Conservation (phyloP, 805 yeast genomes). For the Candida bentonensis region DNA sequence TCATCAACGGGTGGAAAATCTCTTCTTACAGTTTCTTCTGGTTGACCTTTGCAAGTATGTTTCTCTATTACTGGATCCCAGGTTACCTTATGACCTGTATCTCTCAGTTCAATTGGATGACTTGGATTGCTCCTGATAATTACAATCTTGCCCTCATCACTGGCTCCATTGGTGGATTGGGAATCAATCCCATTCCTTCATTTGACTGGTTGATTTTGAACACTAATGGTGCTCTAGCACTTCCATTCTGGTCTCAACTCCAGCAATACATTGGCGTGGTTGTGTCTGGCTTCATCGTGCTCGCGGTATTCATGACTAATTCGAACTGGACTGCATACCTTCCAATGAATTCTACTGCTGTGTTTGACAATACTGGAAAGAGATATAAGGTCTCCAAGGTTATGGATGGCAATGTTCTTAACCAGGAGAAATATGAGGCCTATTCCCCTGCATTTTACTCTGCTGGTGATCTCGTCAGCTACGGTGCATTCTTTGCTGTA, state of each 20-base stretch:
- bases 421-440: slow-evolving; percentile 28
- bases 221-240: slow-evolving; percentile 15
- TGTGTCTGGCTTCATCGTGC: slow-evolving; percentile 10
- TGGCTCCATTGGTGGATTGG: slow-evolving; percentile 34
- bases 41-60: slow-evolving; percentile 27
- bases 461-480: slow-evolving; percentile 38
- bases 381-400: slow-evolving; percentile 30
- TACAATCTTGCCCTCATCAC: slow-evolving; percentile 47
- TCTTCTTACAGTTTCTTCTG: slow-evolving; percentile 39
- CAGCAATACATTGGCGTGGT: slow-evolving; percentile 5
- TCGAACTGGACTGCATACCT: slow-evolving; percentile 35
- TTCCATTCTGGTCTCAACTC: slow-evolving; percentile 16
- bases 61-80: slow-evolving; percentile 56
- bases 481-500: slow-evolving; percentile 38
- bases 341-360: slow-evolving; percentile 32
- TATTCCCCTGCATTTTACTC: slow-evolving; percentile 46
- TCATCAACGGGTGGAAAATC: slow-evolving; percentile 47
- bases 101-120: slow-evolving; percentile 49
- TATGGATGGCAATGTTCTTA: slow-evolving; percentile 28
- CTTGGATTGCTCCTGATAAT: slow-evolving; percentile 42
- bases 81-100: slow-evolving; percentile 51
- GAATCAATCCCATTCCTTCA: slow-evolving; percentile 32
- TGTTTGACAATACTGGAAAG: slow-evolving; percentile 30
- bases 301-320: slow-evolving; percentile 28
- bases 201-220: slow-evolving; percentile 29